Conservation (phyloP, 2,329 filamentous ascomycete species). For the Drechmeria coniospora region DNA sequence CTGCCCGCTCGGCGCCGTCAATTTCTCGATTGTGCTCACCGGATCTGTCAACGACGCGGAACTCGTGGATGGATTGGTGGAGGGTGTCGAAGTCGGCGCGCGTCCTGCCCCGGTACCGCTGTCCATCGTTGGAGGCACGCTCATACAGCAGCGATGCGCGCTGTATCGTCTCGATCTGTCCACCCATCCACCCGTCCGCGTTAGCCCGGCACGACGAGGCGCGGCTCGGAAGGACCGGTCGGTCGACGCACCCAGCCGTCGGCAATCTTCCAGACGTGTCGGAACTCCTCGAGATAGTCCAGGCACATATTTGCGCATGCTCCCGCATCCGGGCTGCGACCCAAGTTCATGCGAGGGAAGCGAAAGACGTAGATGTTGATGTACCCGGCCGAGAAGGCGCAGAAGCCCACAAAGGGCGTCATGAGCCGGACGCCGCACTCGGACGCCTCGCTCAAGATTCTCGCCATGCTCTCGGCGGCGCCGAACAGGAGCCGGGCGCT, state of each 20-base stretch:
- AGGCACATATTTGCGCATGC: slow-evolving; percentile 10
- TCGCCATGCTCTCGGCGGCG: slow-evolving; percentile 19
- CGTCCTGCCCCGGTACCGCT: slow-evolving; percentile 10
- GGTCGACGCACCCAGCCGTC: slow-evolving; percentile 12
- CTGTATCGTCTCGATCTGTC: slow-evolving; percentile 10
- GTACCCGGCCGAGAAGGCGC: slow-evolving; percentile 26
- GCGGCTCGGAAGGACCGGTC: background rate
- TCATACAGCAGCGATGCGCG: slow-evolving; percentile 13
- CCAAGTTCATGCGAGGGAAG: slow-evolving; percentile 26
- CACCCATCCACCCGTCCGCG: background rate
- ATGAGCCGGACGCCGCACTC: slow-evolving; percentile 20
- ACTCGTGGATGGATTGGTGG: slow-evolving; percentile 16
- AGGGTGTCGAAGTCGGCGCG: slow-evolving; percentile 14
- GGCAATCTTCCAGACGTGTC: slow-evolving; percentile 13
- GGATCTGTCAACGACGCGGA: slow-evolving; percentile 14
- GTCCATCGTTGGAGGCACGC: slow-evolving; percentile 8
- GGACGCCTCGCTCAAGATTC: slow-evolving; percentile 20
- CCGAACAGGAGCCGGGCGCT: slow-evolving; percentile 20
- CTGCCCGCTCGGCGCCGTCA: slow-evolving; percentile 9
- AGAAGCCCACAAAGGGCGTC: slow-evolving; percentile 29
- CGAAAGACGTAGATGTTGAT: slow-evolving; percentile 23
- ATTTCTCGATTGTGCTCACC: slow-evolving; percentile 16
- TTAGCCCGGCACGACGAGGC: background rate
- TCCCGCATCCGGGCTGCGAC: slow-evolving; percentile 11
- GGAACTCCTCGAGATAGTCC: slow-evolving; percentile 12